Percentiles rank a stretch among this genome's conserved stretches.
Evolutionary conservation across 2,329 filamentous ascomycete genomes (phyloP).

Genomic region (Aspergillus sp.): DNA sequence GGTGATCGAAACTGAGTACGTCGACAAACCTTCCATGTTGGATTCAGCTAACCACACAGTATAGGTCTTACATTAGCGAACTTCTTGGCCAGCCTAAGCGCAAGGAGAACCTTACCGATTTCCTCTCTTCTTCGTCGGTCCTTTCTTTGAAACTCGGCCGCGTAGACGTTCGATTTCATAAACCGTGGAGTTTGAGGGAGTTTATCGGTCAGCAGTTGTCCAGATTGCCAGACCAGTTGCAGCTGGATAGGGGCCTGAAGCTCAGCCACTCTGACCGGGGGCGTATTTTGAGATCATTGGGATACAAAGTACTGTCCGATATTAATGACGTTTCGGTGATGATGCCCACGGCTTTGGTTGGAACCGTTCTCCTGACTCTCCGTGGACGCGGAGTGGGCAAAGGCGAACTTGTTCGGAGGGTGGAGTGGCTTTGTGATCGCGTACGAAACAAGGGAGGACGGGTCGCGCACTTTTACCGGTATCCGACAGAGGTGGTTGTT

Average conservation of each 20-base stretch:
- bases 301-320: conserved; percentile 87
- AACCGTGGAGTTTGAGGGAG: conserved; percentile 85
- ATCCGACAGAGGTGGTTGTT: conserved; percentile 77
- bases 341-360: conserved; percentile 96
- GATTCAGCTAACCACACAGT: conserved; percentile 13
- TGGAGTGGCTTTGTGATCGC: conserved; percentile 84
- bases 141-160: conserved; percentile 84
- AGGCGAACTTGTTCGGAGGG: conserved; percentile 76
- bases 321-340: conserved; percentile 97
- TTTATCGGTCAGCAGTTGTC: conserved; percentile 78
- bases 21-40: neutral
- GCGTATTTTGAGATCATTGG: conserved; percentile 78
- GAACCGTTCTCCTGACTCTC: conserved; percentile 87
- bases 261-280: conserved; percentile 59
- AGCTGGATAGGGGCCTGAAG: conserved; percentile 35
- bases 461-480: conserved; percentile 87
- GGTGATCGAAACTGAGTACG: conserved; percentile 86
- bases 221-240: conserved; percentile 49
- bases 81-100: conserved; percentile 91
- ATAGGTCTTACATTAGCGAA: conserved; percentile 83
- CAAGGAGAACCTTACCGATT: conserved; percentile 88
- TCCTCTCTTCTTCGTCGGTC: conserved; percentile 84
- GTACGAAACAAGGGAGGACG: conserved; percentile 84
- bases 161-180: conserved; percentile 93
- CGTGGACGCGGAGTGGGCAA: conserved; percentile 90